Percentiles rank a stretch among this genome's conserved stretches.
These are phyloP conservation scores for Zygotorulaspora mrakii DNA, from an alignment of 1,139 yeast species.

Conservation along the genomic window DNA sequence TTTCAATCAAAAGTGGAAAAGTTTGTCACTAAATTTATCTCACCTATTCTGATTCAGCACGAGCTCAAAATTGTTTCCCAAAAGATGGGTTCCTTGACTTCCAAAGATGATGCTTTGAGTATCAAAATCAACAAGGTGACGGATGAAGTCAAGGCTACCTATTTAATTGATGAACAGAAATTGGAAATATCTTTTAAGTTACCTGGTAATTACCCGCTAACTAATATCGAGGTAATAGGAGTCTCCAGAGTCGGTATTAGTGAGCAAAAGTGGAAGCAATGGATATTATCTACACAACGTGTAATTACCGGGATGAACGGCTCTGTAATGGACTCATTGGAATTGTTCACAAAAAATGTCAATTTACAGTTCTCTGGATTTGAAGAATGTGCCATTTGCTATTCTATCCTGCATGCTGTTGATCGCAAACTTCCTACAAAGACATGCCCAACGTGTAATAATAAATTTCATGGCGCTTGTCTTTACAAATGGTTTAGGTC, in stretches of 20 bases:
- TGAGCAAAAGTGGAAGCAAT: slow-evolving; percentile 91
- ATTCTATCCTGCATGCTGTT: slow-evolving; percentile 76
- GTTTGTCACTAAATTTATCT: slow-evolving; percentile 57
- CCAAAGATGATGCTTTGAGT: slow-evolving; percentile 53
- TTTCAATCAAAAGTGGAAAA: slow-evolving; percentile 54
- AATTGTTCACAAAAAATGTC: slow-evolving; percentile 76
- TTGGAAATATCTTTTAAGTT: slow-evolving; percentile 74
- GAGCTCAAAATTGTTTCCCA: slow-evolving; percentile 56
- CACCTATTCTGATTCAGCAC: slow-evolving; percentile 58
- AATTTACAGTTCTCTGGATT: slow-evolving; percentile 83
- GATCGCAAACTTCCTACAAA: slow-evolving; percentile 89
- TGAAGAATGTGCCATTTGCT: slow-evolving; percentile 96
- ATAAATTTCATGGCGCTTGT: slow-evolving; percentile 96
- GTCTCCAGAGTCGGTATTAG: slow-evolving; percentile 81
- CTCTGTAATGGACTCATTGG: slow-evolving; percentile 75
- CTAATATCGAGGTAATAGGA: slow-evolving; percentile 71
- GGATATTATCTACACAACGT: slow-evolving; percentile 88
- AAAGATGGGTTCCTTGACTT: slow-evolving; percentile 39
- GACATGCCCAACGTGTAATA: slow-evolving; percentile 82
- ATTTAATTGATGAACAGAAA: slow-evolving; percentile 82
- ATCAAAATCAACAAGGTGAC: slow-evolving; percentile 59
- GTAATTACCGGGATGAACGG: slow-evolving; percentile 71
- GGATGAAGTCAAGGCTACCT: slow-evolving; percentile 69
- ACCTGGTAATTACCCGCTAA: slow-evolving; percentile 71
- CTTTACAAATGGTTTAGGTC: slow-evolving; percentile 96